Percentiles rank a stretch among this genome's conserved stretches.
These are phyloP conservation scores for Limtongia smithiae DNA, from an alignment of 805 yeast genomes.

Conservation along the genomic window DNA sequence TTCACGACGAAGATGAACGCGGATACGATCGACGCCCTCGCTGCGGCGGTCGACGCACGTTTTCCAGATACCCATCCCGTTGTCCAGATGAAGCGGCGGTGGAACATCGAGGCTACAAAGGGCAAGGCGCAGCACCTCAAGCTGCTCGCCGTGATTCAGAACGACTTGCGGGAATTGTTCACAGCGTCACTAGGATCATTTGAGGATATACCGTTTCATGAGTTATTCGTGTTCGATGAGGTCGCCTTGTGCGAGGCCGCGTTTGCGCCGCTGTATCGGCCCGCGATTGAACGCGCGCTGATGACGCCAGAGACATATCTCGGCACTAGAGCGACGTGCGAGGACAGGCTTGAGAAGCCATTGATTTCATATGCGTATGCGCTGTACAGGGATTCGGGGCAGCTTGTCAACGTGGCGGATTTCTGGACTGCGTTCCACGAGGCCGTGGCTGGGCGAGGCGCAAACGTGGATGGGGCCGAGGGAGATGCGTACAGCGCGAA, in stretches of 20 bases:
- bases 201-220: constrained; percentile 16
- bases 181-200: constrained; percentile 2
- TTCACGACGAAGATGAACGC: constrained; percentile 3
- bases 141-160: constrained; percentile 5
- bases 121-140: constrained; percentile 8
- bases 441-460: background rate
- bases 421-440: constrained; percentile 27
- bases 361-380: constrained; percentile 15
- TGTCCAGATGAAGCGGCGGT: background rate
- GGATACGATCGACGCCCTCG: constrained; percentile 2
- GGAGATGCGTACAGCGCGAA: background rate
- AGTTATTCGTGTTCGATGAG: constrained; percentile 17
- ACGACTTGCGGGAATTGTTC: background rate
- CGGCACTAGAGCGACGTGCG: background rate
- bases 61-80: constrained; percentile 1
- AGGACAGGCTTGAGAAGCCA: background rate
- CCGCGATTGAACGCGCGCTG: constrained; percentile 15
- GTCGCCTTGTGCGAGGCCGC: constrained; percentile 5
- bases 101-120: constrained; percentile 3
- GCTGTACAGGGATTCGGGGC: constrained; percentile 25
- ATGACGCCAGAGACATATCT: constrained; percentile 9
- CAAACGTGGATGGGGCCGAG: background rate
- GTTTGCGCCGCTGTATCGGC: constrained; percentile 12
- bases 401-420: constrained; percentile 22
- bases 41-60: background rate